Conservation (phyloP, 2,329 filamentous ascomycete species). For the Torrubiella hemipterigena region DNA sequence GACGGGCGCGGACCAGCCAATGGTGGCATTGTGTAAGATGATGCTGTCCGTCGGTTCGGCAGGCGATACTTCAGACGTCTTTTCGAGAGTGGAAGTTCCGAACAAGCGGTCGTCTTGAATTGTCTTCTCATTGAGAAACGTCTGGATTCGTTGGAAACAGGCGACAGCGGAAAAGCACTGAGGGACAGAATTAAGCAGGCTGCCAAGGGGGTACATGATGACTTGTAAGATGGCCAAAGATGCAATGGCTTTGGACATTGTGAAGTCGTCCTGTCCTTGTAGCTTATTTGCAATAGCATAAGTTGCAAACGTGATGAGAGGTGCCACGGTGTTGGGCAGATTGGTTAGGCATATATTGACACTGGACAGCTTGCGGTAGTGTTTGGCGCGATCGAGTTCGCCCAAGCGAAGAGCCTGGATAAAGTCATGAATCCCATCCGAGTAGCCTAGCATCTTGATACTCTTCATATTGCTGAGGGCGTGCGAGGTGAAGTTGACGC, state of each 20-base stretch:
- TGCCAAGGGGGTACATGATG: slow-evolving; percentile 1
- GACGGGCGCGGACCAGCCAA: slow-evolving; percentile 5
- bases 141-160: slow-evolving; percentile 5
- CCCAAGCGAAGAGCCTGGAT: slow-evolving; percentile 1
- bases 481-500: slow-evolving; percentile 6
- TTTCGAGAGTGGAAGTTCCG: no score
- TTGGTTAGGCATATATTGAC: slow-evolving; percentile 6
- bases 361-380: slow-evolving; percentile 3
- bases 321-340: slow-evolving; percentile 1
- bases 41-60: no score
- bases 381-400: slow-evolving; percentile 4
- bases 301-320: slow-evolving; percentile 4
- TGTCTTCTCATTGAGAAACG: slow-evolving; percentile 6
- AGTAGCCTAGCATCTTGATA: slow-evolving; percentile 4
- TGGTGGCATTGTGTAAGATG: slow-evolving; percentile 4
- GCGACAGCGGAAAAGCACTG: slow-evolving; percentile 1
- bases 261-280: slow-evolving; percentile 3
- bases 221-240: slow-evolving; percentile 2
- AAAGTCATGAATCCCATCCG: neutral
- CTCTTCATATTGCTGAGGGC: slow-evolving; percentile 2
- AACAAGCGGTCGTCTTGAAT: no score
- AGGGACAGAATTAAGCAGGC: slow-evolving; percentile 1
- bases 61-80: no score
- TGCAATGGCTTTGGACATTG: slow-evolving; percentile 4
- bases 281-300: slow-evolving; percentile 1